Percentiles rank a stretch among this genome's conserved stretches.
phyloP scores from a whole-genome alignment of 1,139 yeast species.

The Pichia sp. region DNA sequence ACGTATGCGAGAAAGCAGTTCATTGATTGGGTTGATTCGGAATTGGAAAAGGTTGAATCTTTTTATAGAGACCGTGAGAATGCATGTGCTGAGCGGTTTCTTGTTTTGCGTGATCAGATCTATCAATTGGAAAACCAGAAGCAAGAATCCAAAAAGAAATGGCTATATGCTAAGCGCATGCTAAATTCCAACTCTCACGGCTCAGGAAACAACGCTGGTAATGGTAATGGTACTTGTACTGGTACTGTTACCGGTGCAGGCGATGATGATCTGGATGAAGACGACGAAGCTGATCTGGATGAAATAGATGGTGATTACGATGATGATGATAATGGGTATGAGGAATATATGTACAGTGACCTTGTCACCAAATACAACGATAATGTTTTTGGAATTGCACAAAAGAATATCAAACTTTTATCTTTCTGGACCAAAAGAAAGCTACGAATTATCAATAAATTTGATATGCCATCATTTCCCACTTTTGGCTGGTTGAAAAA shows the following conservation, averaged over 20 bases:
- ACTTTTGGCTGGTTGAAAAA: conserved; percentile 34
- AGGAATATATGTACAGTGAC: conserved; percentile 4
- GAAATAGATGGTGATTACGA: conserved; percentile 8
- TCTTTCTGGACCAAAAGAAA: conserved; percentile 23
- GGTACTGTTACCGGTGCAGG: too few relatives aligned
- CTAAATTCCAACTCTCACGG: conserved; percentile 1
- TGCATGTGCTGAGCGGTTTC: conserved; percentile 51
- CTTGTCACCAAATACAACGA: not conserved
- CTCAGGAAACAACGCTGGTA: not conserved
- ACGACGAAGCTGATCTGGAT: conserved; percentile 4
- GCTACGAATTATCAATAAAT: conserved; percentile 31
- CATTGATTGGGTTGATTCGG: conserved; percentile 50
- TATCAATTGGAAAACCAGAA: conserved; percentile 54
- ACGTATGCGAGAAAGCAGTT: conserved; percentile 38
- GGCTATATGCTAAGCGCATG: conserved; percentile 8
- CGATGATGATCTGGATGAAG: not conserved
- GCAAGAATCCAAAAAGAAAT: conserved; percentile 15
- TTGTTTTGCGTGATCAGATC: conserved; percentile 60
- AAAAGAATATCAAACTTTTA: conserved; percentile 14
- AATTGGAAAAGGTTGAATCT: conserved; percentile 48
- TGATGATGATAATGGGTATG: conserved; percentile 9
- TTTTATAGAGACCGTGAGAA: conserved; percentile 57
- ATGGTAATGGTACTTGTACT: not conserved
- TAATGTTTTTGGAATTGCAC: conserved; percentile 10
- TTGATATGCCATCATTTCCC: conserved; percentile 55